phyloP scores from a whole-genome alignment of 2,329 filamentous ascomycete species.

The Aspergillus melleus region DNA sequence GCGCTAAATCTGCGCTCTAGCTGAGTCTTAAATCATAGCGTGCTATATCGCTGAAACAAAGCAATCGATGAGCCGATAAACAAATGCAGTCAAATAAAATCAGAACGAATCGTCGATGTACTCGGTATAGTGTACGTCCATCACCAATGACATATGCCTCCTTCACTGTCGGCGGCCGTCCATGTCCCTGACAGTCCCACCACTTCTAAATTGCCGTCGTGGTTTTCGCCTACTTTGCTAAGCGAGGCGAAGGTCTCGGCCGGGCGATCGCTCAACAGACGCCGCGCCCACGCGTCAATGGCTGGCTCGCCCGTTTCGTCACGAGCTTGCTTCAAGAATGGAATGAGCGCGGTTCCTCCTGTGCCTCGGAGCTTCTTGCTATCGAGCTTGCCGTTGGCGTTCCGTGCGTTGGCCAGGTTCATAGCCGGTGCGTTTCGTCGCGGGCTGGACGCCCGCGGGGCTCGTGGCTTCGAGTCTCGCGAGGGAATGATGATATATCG shows the following conservation, averaged over 20 bases:
- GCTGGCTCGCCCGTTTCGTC: slow-evolving; percentile 95
- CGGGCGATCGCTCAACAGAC: slow-evolving; percentile 57
- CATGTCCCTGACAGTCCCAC: slow-evolving; percentile 80
- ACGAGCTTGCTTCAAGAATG: slow-evolving; percentile 92
- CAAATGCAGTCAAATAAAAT: neutral
- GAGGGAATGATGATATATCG: slow-evolving; percentile 93
- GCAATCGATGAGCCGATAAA: neutral
- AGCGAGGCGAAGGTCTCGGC: slow-evolving; percentile 42
- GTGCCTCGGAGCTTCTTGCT: slow-evolving; percentile 76
- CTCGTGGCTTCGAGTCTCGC: slow-evolving; percentile 64
- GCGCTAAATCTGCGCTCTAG: neutral
- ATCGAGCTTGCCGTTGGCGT: slow-evolving; percentile 40
- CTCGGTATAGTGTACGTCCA: neutral
- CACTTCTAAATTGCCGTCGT: slow-evolving; percentile 56
- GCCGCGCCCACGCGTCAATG: slow-evolving; percentile 65
- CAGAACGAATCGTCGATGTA: neutral
- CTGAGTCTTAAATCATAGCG: neutral
- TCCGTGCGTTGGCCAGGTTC: slow-evolving; percentile 55
- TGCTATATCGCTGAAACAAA: neutral
- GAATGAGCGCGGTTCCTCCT: slow-evolving; percentile 88
- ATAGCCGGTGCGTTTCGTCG: slow-evolving; percentile 36
- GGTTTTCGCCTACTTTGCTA: slow-evolving; percentile 55
- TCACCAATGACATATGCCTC: slow-evolving; percentile 59
- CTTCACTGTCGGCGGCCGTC: slow-evolving; percentile 82
- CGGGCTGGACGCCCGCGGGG: slow-evolving; percentile 61